Evolutionary conservation across 1,284 basidiomycete genomes (phyloP).

Genomic region (Sphagnurus paluster): DNA sequence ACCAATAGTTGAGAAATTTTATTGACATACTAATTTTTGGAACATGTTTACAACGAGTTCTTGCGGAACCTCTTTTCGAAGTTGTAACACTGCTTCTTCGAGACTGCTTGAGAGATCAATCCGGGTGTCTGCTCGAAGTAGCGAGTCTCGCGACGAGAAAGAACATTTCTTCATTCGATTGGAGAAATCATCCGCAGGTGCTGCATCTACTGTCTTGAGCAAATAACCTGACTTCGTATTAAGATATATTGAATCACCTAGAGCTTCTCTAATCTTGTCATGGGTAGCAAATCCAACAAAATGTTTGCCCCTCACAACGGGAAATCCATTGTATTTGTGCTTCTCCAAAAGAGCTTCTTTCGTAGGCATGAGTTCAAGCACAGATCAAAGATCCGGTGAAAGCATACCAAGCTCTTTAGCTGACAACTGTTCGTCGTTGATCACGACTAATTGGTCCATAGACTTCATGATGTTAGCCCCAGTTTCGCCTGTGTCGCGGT

Average conservation of each 20-base stretch:
- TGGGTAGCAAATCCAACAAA: slow-evolving; percentile 63
- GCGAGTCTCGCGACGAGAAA: slow-evolving; percentile 33
- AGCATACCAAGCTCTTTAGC: slow-evolving; percentile 50
- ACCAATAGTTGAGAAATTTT: not conserved
- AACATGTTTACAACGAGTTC: slow-evolving; percentile 73
- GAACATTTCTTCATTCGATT: slow-evolving; percentile 36
- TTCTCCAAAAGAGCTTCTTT: slow-evolving; percentile 38
- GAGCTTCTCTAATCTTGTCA: slow-evolving; percentile 48
- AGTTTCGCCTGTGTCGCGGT: slow-evolving; percentile 63
- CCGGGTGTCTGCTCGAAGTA: slow-evolving; percentile 26
- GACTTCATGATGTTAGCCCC: slow-evolving; percentile 66
- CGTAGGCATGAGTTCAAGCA: not conserved
- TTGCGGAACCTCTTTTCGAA: slow-evolving; percentile 66
- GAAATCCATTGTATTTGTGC: slow-evolving; percentile 60
- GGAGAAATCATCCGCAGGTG: slow-evolving; percentile 30
- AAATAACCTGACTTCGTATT: not conserved
- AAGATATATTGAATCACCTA: slow-evolving; percentile 40
- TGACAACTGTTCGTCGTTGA: slow-evolving; percentile 47
- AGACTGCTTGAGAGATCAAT: slow-evolving; percentile 52
- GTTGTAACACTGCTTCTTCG: slow-evolving; percentile 60
- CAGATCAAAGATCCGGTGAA: not conserved
- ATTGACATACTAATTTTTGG: slow-evolving; percentile 58
- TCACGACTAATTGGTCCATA: slow-evolving; percentile 47
- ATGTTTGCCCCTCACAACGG: slow-evolving; percentile 51
- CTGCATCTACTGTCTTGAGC: slow-evolving; percentile 16